These are phyloP conservation scores for Erodium texanum DNA, from an alignment of 441 rosid genomes.

Conservation along the genomic window DNA sequence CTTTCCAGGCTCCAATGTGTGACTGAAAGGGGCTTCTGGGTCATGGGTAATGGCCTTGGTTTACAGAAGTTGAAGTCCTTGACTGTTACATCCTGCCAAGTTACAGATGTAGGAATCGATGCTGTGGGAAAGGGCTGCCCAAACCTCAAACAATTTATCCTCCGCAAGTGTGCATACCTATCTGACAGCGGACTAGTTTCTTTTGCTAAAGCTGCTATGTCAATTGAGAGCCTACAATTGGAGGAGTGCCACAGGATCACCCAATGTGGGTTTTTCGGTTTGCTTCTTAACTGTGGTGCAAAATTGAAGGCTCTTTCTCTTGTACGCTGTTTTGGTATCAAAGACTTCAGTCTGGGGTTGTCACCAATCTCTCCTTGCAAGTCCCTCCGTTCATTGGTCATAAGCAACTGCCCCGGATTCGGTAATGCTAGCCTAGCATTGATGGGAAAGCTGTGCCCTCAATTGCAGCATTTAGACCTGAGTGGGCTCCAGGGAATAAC, in stretches of 20 bases:
- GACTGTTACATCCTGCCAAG: conserved; percentile 61
- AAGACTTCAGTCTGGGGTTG: conserved; percentile 34
- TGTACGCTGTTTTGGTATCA: conserved; percentile 67
- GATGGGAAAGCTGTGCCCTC: conserved; percentile 67
- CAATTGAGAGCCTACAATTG: conserved; percentile 73
- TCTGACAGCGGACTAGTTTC: conserved; percentile 69
- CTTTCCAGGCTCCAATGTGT: conserved; percentile 62
- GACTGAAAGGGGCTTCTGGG: conserved; percentile 95
- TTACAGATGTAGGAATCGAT: conserved; percentile 72
- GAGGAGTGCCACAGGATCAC: conserved; percentile 79
- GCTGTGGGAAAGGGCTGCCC: conserved; percentile 68
- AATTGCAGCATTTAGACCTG: conserved; percentile 64
- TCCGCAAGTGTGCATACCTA: conserved; percentile 62
- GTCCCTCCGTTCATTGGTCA: conserved; percentile 51
- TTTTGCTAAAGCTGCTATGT: conserved; percentile 51
- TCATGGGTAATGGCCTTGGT: conserved; percentile 85
- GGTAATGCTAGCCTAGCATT: conserved; percentile 62
- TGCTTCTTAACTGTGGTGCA: conserved; percentile 42
- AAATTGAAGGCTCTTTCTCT: conserved; percentile 61
- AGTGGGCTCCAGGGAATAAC: conserved; percentile 59
- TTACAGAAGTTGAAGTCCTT: conserved; percentile 49
- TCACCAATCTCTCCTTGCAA: conserved; percentile 36
- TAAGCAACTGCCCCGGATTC: conserved; percentile 74
- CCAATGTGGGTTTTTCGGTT: conserved; percentile 51
- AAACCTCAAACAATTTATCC: conserved; percentile 64